Percentiles rank a stretch among this genome's conserved stretches.
These are phyloP conservation scores for Xylaria sp. DNA, from an alignment of 2,329 filamentous ascomycete species.

Conservation along the genomic window DNA sequence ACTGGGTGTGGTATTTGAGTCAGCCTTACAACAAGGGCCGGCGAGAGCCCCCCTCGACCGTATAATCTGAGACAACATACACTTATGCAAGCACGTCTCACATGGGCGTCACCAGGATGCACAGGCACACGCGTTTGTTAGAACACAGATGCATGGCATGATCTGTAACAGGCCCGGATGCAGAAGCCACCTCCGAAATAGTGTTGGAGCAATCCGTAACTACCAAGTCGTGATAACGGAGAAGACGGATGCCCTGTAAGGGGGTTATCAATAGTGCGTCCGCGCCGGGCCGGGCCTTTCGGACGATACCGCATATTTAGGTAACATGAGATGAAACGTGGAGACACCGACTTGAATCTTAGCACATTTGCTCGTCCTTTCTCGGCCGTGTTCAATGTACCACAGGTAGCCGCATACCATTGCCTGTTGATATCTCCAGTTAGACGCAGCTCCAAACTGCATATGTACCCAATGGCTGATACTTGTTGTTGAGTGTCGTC, in stretches of 20 bases:
- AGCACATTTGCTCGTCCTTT: not conserved
- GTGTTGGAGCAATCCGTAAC: constrained; percentile 13
- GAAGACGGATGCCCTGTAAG: constrained; percentile 11
- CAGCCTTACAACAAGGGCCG: constrained; percentile 24
- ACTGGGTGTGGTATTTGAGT: not conserved
- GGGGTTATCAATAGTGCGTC: constrained; percentile 16
- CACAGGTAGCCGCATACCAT: constrained; percentile 2
- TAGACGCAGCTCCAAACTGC: constrained; percentile 19
- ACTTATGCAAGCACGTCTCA: constrained; percentile 29
- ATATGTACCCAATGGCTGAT: constrained; percentile 17
- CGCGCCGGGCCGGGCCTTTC: constrained; percentile 16
- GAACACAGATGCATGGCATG: constrained; percentile 31
- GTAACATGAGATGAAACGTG: constrained; percentile 22
- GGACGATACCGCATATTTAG: not conserved
- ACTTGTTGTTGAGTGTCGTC: not conserved
- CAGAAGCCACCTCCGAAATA: constrained; percentile 19
- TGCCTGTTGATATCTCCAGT: constrained; percentile 5
- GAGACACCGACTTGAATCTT: constrained; percentile 1
- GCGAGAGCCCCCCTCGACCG: constrained; percentile 4
- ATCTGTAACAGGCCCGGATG: constrained; percentile 25
- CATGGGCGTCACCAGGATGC: constrained; percentile 23
- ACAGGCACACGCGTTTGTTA: constrained; percentile 23
- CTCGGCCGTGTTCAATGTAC: constrained; percentile 2
- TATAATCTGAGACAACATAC: constrained; percentile 17
- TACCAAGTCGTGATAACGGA: constrained; percentile 5